These are phyloP conservation scores for Camellia granthamiana DNA, from an alignment of 148 eudicot genomes.

Conservation along the genomic window DNA sequence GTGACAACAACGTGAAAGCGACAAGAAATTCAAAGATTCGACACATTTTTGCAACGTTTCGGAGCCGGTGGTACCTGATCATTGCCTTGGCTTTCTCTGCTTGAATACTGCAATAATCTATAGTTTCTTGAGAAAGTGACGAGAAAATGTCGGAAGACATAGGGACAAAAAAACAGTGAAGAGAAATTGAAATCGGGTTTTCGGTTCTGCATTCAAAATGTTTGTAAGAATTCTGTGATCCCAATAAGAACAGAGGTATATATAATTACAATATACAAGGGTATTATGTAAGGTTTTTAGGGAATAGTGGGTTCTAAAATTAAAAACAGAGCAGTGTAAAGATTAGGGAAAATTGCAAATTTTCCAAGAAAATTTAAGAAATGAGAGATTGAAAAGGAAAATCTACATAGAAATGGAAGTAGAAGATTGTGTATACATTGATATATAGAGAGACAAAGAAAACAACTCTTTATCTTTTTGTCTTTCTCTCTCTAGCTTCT, in stretches of 20 bases:
- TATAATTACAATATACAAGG: neutral
- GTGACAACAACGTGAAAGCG: constrained; percentile 26
- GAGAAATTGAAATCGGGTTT: neutral
- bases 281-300: too few species aligned
- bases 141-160: neutral
- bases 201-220: neutral
- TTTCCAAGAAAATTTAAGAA: neutral
- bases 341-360: neutral
- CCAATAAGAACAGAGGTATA: too few species aligned
- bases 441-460: neutral
- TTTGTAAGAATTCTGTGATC: too few species aligned
- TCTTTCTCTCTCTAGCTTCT: neutral
- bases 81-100: constrained; percentile 41
- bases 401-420: neutral
- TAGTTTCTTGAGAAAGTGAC: neutral
- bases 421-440: neutral
- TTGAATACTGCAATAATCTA: constrained; percentile 27
- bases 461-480: neutral
- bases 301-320: neutral
- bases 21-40: constrained; percentile 20
- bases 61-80: constrained; percentile 27
- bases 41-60: constrained; percentile 22
- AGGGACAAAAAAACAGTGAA: neutral
- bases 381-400: neutral
- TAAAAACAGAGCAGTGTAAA: neutral